These are phyloP conservation scores for Pouteria glomerata DNA, from an alignment of 148 eudicot genomes.

Conservation along the genomic window DNA sequence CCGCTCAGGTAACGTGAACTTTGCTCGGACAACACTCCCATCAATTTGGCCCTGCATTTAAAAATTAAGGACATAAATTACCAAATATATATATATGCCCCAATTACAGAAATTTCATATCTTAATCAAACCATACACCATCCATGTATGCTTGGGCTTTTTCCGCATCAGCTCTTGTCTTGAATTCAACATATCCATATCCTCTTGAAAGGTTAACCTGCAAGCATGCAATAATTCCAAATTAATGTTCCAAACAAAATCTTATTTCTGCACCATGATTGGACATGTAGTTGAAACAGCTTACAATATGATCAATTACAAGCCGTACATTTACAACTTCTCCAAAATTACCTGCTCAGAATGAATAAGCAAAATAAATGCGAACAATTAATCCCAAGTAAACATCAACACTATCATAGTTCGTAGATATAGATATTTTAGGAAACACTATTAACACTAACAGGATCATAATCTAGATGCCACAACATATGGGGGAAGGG, in stretches of 20 bases:
- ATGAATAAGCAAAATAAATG: constrained; percentile 3
- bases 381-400: too few species aligned
- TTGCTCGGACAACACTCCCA: constrained; percentile 74
- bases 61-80: neutral
- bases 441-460: too few species aligned
- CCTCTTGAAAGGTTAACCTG: constrained; percentile 90
- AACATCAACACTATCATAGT: too few species aligned
- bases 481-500: too few species aligned
- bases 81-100: too few species aligned
- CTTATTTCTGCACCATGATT: neutral
- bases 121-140: constrained; percentile 45
- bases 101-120: neutral
- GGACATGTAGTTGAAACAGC: constrained; percentile 17
- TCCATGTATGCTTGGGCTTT: constrained; percentile 80
- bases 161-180: constrained; percentile 87
- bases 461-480: too few species aligned
- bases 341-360: constrained; percentile 67
- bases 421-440: too few species aligned
- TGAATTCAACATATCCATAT: constrained; percentile 89
- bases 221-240: constrained; percentile 8
- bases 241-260: neutral
- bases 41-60: constrained; percentile 89
- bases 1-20: constrained; percentile 66
- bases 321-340: constrained; percentile 71
- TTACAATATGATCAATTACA: constrained; percentile 73